Evolutionary conservation across 169 alveolate genomes (phyloP).

Genomic region (Eimeria maxima): DNA sequence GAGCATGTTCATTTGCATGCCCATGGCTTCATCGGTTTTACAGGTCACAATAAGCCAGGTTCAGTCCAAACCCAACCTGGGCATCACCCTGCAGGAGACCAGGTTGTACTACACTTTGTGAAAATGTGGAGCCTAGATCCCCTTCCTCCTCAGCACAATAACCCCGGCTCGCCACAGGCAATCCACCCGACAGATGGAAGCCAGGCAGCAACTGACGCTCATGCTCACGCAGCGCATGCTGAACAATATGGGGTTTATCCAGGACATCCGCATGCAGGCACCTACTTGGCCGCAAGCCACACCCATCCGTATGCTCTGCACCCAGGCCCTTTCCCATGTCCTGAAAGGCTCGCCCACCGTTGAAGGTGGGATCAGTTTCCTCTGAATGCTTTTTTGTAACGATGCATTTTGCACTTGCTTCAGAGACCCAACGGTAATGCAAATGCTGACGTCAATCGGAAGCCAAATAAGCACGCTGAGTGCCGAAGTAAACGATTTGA

Average conservation of each 20-base stretch:
- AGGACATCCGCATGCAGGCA: neutral
- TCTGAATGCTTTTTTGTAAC: neutral
- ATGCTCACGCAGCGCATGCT: conserved; percentile 52
- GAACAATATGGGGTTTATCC: conserved; percentile 32
- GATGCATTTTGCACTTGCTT: neutral
- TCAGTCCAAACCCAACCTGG: conserved; percentile 40
- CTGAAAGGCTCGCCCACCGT: neutral
- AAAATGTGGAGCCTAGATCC: conserved; percentile 85
- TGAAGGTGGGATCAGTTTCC: neutral
- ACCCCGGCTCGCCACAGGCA: conserved; percentile 33
- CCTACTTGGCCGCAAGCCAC: conserved; percentile 28
- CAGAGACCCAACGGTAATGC: conserved; percentile 86
- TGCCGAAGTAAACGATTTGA: conserved; percentile 84
- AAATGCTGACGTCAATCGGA: conserved; percentile 83
- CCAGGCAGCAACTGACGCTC: conserved; percentile 30
- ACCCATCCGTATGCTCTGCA: conserved; percentile 7
- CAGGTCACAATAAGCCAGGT: conserved; percentile 83
- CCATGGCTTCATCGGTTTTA: conserved; percentile 86
- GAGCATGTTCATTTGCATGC: conserved; percentile 82
- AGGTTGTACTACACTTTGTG: conserved; percentile 69
- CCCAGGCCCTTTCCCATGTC: neutral
- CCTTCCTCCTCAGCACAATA: conserved; percentile 33
- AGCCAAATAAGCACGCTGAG: conserved; percentile 82
- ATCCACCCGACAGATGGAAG: conserved; percentile 4
- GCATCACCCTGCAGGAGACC: conserved; percentile 70